Evolutionary conservation across 768 basidiomycete genomes (phyloP), one percentile per base, ranked within the genome.

Genomic region (Leccinum obscurum): DNA sequence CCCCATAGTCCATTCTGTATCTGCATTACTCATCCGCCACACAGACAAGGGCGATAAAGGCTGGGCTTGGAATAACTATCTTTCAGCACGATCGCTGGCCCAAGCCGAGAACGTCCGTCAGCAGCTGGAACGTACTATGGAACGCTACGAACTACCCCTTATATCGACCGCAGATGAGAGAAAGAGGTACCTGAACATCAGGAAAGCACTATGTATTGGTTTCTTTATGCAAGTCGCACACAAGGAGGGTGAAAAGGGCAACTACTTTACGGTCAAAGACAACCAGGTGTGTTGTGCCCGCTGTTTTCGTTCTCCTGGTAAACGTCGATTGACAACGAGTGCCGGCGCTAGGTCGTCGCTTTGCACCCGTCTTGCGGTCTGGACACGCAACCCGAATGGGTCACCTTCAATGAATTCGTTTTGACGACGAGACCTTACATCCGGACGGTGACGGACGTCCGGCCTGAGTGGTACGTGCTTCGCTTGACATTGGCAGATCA

Each of bases 201-300:
- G 93, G 28, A 87, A 88, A 74, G 89, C 90, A 0, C 80, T 98
- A 22, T 89, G 92, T 5, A 90, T 89, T 66, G 97, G 95, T 2
- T 99, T 92, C 82, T 99, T 98, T 77, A 98, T 97, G 96, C 96
- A 98, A 71, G 86, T 93, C 13, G 97, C 95, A 7, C 94, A 97
- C 74, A 92, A 92, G 72, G 94, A 95, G 70, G 92, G 93, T 3
- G 92, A 93, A 71, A 95, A 93, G 74, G 85, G 88, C 3, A 83
- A 81, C 57, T 98, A 99, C 70, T 62, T 89, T 63, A 99, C 95
- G 0, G 87, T 97, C 60, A 98, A 98, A 77, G 95, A 99, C 72
- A 91, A 95, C 65, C 95, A 97, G 78, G 91, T 85, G 62, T n/a
- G 83, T 70, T n/a, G 37, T 10, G 13, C 20, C 10, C 32, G 13